Percentiles rank a stretch among this genome's conserved stretches.
Evolutionary conservation across 441 rosid species (phyloP).

Genomic region (Populus hybrid): DNA sequence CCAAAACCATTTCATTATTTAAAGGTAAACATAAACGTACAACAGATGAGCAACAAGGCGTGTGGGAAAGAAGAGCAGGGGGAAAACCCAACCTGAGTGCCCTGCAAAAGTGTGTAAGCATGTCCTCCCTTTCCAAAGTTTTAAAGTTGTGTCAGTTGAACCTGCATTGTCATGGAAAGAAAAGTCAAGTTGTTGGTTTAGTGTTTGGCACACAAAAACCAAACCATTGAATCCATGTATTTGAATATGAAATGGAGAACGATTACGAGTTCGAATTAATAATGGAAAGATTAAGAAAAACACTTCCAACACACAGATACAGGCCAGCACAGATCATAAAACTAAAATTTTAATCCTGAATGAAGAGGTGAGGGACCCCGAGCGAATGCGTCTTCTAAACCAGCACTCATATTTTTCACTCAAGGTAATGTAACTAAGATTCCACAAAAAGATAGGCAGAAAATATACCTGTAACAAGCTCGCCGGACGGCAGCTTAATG

Average conservation of each 20-base stretch:
- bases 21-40: neutral
- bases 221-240: neutral
- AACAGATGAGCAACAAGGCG: slow-evolving; percentile 2
- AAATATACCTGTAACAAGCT: slow-evolving; percentile 79
- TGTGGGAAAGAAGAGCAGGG: neutral
- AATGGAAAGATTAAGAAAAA: neutral
- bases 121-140: slow-evolving; percentile 89
- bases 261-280: neutral
- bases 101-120: slow-evolving; percentile 77
- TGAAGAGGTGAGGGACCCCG: neutral
- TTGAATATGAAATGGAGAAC: neutral
- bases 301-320: neutral
- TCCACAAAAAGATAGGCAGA: neutral
- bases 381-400: neutral
- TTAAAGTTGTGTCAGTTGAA: slow-evolving; percentile 79
- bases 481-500: slow-evolving; percentile 79
- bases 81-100: slow-evolving; percentile 57
- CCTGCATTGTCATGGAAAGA: slow-evolving; percentile 40
- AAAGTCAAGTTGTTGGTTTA: neutral
- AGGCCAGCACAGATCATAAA: neutral
- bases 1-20: neutral
- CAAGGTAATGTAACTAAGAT: neutral
- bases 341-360: neutral
- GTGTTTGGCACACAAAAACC: neutral
- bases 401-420: neutral